Conservation (phyloP, 257 asterid genomes). For the Jaltomata sinuosa region DNA sequence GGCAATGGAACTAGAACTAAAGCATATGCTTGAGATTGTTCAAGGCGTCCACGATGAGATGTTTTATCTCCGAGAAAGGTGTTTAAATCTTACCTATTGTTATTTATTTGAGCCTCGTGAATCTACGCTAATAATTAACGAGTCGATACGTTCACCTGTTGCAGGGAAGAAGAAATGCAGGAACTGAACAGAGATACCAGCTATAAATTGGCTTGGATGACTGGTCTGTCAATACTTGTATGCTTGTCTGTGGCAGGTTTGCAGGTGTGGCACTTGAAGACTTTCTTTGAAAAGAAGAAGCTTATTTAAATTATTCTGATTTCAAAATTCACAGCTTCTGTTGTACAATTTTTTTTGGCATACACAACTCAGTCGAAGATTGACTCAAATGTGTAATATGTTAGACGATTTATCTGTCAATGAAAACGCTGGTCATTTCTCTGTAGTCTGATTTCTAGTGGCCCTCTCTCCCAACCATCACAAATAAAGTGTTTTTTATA, state of each 20-base stretch:
- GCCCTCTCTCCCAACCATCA: neutral
- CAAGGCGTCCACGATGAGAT: slow-evolving; percentile 73
- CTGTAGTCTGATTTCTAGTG: neutral
- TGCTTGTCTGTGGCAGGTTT: slow-evolving; percentile 57
- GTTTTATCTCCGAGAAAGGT: slow-evolving; percentile 72
- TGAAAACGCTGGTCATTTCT: neutral
- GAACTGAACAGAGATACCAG: slow-evolving; percentile 52
- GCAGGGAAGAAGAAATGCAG: slow-evolving; percentile 83
- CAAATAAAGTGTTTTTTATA: neutral
- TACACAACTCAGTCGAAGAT: neutral
- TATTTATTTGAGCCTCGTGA: neutral
- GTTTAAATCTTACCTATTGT: neutral
- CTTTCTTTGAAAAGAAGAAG: slow-evolving; percentile 83
- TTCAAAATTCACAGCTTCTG: neutral
- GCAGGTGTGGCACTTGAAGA: slow-evolving; percentile 72
- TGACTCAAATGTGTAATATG: neutral
- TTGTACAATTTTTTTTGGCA: neutral
- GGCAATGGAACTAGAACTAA: slow-evolving; percentile 68
- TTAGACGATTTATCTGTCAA: neutral
- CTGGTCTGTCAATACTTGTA: slow-evolving; percentile 43
- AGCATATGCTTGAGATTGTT: slow-evolving; percentile 56
- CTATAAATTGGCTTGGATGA: slow-evolving; percentile 64
- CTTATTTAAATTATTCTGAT: slow-evolving; percentile 31
- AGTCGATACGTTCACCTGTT: neutral
- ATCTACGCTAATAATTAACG: neutral